Conservation (phyloP, 306 rosid genomes). For the Luffa acutangula region DNA sequence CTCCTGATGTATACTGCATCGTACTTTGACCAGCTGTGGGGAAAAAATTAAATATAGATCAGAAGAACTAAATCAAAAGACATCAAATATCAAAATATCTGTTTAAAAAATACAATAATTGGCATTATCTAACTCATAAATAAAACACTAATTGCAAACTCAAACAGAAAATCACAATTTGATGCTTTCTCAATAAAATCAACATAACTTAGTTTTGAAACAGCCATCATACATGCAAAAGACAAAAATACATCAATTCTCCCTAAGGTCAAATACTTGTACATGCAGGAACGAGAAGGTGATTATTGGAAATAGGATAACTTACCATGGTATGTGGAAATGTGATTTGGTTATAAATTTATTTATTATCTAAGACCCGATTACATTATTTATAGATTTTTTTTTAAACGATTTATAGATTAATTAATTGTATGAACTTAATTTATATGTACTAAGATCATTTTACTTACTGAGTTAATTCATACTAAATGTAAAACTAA, state of each 20-base stretch:
- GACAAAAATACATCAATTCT: background rate
- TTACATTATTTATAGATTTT: background rate
- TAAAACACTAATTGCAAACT: background rate
- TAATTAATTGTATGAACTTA: background rate
- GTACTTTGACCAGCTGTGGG: constrained; percentile 51
- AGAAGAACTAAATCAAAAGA: background rate
- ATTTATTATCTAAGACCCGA: background rate
- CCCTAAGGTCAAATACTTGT: background rate
- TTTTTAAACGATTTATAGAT: background rate
- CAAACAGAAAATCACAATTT: background rate
- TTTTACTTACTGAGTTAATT: background rate
- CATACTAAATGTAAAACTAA: background rate
- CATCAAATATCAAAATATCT: background rate
- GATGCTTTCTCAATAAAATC: background rate
- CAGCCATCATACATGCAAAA: background rate
- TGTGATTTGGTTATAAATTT: background rate
- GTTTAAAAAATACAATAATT: background rate
- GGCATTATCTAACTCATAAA: background rate
- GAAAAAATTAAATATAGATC: constrained; percentile 5
- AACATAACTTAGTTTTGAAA: background rate
- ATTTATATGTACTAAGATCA: background rate
- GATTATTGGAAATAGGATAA: background rate
- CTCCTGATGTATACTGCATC: constrained; percentile 74
- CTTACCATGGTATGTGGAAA: background rate
- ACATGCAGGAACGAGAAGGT: background rate